These are phyloP conservation scores for Agrocybe pediades DNA, from an alignment of 768 basidiomycete genomes.

Conservation along the genomic window DNA sequence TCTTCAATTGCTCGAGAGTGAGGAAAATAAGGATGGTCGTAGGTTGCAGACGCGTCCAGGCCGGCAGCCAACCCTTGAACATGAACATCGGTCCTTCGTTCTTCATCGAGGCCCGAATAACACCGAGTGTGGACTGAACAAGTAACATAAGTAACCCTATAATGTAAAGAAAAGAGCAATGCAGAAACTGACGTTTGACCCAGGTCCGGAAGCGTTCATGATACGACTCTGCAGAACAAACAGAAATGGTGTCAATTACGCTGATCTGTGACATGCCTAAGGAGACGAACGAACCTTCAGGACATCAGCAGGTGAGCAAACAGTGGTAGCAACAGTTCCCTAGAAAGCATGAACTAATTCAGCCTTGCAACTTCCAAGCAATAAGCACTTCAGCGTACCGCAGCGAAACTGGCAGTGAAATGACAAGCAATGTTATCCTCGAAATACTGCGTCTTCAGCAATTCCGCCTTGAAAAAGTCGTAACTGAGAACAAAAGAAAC, in stretches of 20 bases:
- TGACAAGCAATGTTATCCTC: constrained; percentile 83
- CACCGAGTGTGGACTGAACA: constrained; percentile 66
- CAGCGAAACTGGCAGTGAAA: constrained; percentile 85
- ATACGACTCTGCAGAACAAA: constrained; percentile 60
- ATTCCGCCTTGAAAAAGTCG: constrained; percentile 88
- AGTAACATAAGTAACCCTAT: neutral
- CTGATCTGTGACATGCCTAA: neutral
- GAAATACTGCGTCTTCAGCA: constrained; percentile 71
- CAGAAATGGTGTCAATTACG: neutral
- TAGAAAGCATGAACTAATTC: constrained; percentile 21
- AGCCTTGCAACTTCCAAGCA: neutral
- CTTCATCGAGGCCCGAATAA: constrained; percentile 67
- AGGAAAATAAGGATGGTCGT: constrained; percentile 89
- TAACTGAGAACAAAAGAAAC: constrained; percentile 48
- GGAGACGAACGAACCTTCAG: constrained; percentile 54
- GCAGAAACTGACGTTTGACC: constrained; percentile 58
- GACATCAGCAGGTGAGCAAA: constrained; percentile 89
- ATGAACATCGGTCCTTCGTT: constrained; percentile 86
- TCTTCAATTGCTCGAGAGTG: constrained; percentile 81
- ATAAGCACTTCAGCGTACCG: constrained; percentile 47
- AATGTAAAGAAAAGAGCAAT: neutral
- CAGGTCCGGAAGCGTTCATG: constrained; percentile 87
- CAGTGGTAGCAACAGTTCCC: constrained; percentile 88
- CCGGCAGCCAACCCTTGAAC: constrained; percentile 92
- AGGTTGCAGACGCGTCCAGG: constrained; percentile 83